Evolutionary conservation across 2,329 filamentous ascomycete genomes (phyloP), one percentile per base, ranked within the genome.

Genomic region (Calonectria fujianensis): DNA sequence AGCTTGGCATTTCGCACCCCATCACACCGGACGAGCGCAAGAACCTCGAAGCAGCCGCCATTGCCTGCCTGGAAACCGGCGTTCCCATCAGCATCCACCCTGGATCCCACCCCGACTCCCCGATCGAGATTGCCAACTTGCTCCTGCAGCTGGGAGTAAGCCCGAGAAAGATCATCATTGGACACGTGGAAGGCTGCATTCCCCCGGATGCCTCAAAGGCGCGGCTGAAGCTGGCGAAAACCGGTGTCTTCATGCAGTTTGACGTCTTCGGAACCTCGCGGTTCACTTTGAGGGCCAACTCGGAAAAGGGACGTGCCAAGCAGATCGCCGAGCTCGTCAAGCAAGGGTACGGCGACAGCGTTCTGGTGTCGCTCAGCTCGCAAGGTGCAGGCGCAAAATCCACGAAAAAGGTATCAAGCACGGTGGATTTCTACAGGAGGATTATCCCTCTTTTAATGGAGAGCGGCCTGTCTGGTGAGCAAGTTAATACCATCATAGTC

Each of bases 401-500:
- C 6, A 5, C 57, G 2, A 63, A 63, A 29, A 63, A 63, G 24
- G 37, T 27, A 10, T 63, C 57, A 4, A 63, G 20, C 27, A 39
- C 57, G 14, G 57, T 63, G 13, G 57, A 63, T 11, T 63, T 63
- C 37, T 63, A 29, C 4, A 18, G 57, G 10, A 41, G 57, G 39
- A 63, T 63, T 39, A 35, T 63, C 24, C 57, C 57, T 4, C 57
- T 63, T 27, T 20, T 63, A 9, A 63, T 63, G 57, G 57, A 63
- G 16, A 29, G 37, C 11, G 57, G 57, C 9, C 37, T 63, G 8
- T 63, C 57, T 10, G 57, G 57, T 16, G 57, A 63, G 24, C 57
- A 63, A 63, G 57, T 63, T 14, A 63, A 63, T 13, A 18, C 57
- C 39, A 63, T 63, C 24, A 63, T 63, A 39, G 37, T 37, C 37